Base-by-base conservation (phyloP, 129 eudicot species). In the Tagetes patula region DNA sequence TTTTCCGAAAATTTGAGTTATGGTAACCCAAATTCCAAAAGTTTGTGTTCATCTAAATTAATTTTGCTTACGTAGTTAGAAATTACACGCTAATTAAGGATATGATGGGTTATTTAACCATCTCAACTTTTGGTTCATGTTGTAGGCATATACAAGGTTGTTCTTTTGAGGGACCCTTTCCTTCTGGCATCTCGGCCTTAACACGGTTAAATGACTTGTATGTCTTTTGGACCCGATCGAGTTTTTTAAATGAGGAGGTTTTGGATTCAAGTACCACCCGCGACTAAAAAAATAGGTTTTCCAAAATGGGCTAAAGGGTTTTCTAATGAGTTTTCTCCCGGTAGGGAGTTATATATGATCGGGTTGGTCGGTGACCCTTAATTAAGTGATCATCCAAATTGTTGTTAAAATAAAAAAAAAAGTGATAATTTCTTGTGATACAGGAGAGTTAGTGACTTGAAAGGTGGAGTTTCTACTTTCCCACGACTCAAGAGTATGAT, bases 391-490 rank as follows among this genome's bases (percentile, higher is more conserved):
- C 27, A 20, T 20, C 27, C 27, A 20, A 20, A 20, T 20, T 20
- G 27, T 20, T 20, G 27, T 20, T 20, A 20, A 20, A 20, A 20
- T 20, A 0, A 20, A 20, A 20, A 20, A 20, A 20, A 42, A 3
- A 4, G 45, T 41, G 5, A 6, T 42, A 5, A 6, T 42, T 42
- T 42, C 46, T 42, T 42, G 58, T 43, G 55, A 77, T 82, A 45
- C 67, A 89, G 96, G 84, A 89, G 96, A 84, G 86, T 89, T 76
- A 89, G 92, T 79, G 96, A 89, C 86, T 70, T 89, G 72, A 78
- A 78, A 73, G 87, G 89, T 30, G 59, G 59, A 70, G 75, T 72
- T 54, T 89, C 83, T 41, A 69, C 80, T 61, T 89, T 89, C 76
- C 96, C 96, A 3, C 75, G 71, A 68, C 73, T 89, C 55, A 63